Evolutionary conservation across 805 yeast genomes (phyloP).

Genomic region (Ogataea polymorpha): DNA sequence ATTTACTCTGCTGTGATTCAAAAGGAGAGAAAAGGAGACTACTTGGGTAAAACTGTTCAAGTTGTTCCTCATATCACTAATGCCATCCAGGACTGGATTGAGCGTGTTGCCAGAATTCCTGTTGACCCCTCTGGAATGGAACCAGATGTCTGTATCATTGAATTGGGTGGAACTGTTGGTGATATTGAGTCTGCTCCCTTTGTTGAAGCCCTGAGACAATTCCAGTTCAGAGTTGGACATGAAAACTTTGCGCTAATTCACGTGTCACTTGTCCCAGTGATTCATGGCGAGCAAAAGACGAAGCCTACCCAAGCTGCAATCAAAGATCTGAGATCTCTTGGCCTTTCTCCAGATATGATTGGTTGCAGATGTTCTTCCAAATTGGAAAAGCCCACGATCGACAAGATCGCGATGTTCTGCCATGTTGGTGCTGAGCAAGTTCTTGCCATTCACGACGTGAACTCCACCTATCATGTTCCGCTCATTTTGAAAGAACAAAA

Average conservation of each 20-base stretch:
- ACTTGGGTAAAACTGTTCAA: slow-evolving; percentile 98
- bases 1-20: slow-evolving; percentile 92
- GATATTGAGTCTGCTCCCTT: slow-evolving; percentile 99
- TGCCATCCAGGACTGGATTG: slow-evolving; percentile 98
- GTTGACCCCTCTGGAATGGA: slow-evolving; percentile 84
- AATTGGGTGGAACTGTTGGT: slow-evolving; percentile 99
- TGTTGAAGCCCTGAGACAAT: slow-evolving; percentile 97
- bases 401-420: slow-evolving; percentile 97
- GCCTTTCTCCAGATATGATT: slow-evolving; percentile 93
- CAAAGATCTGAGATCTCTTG: slow-evolving; percentile 91
- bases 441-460: slow-evolving; percentile 93
- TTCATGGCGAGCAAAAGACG: slow-evolving; percentile 98
- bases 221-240: slow-evolving; percentile 93
- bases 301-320: slow-evolving; percentile 99
- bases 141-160: slow-evolving; percentile 96
- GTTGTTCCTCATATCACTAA: slow-evolving; percentile 97
- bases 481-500: slow-evolving; percentile 83
- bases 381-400: slow-evolving; percentile 80
- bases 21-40: slow-evolving; percentile 94
- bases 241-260: slow-evolving; percentile 95
- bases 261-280: slow-evolving; percentile 95
- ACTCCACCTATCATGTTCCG: slow-evolving; percentile 97
- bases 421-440: slow-evolving; percentile 99
- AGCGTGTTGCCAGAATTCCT: slow-evolving; percentile 84
- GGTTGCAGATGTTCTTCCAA: slow-evolving; percentile 94